Percentiles rank a stretch among this genome's conserved stretches.
Evolutionary conservation across 1,139 yeast species (phyloP).

Genomic region (Candida sanyaensis): DNA sequence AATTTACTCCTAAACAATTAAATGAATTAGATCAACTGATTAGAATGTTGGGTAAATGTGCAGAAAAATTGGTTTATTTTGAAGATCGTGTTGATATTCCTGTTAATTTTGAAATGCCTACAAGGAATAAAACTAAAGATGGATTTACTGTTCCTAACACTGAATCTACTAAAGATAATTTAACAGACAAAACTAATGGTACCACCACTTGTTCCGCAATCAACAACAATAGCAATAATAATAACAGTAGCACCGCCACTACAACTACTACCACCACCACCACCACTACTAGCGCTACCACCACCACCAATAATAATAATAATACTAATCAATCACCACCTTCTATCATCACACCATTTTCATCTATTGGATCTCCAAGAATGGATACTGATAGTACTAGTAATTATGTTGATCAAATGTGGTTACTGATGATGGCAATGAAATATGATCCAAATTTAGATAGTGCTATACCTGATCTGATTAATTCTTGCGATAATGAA

Average conservation of each 20-base stretch:
- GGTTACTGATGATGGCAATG: slow-evolving; percentile 39
- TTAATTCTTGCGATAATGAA: background rate
- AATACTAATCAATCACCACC: background rate
- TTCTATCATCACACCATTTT: slow-evolving; percentile 7
- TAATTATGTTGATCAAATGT: slow-evolving; percentile 39
- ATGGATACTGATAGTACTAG: slow-evolving; percentile 28
- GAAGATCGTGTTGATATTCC: slow-evolving; percentile 7
- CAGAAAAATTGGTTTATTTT: slow-evolving; percentile 10
- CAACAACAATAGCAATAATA: background rate
- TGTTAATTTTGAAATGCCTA: background rate
- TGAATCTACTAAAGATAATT: background rate
- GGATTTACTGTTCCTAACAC: slow-evolving; percentile 1
- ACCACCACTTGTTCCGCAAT: background rate
- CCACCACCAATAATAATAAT: slow-evolving; percentile 1
- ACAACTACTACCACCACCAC: background rate
- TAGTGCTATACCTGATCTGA: background rate
- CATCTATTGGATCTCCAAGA: slow-evolving; percentile 19
- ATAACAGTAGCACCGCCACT: background rate
- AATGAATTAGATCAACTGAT: slow-evolving; percentile 22
- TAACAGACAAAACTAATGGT: background rate
- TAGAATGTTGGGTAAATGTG: slow-evolving; percentile 8
- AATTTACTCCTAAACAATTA: slow-evolving; percentile 24
- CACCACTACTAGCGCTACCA: background rate
- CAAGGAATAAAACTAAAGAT: background rate
- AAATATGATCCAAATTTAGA: slow-evolving; percentile 23